Percentiles rank a stretch among this genome's conserved stretches.
Evolutionary conservation across 768 basidiomycete species (phyloP).

Genomic region (Russula compacta): DNA sequence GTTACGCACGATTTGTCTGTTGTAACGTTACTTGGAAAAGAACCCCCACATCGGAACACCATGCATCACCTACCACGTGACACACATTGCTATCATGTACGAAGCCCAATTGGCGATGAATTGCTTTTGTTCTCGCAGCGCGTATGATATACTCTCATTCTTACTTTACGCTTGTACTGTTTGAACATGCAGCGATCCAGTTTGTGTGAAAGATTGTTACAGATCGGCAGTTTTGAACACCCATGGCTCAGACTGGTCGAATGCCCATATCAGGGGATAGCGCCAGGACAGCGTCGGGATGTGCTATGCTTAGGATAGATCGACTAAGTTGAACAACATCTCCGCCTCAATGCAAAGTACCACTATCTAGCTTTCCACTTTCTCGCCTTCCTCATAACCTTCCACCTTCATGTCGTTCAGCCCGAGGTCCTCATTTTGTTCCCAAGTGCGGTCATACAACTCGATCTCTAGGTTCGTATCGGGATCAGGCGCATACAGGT

Average conservation of each 20-base stretch:
- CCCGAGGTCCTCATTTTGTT: conserved; percentile 93
- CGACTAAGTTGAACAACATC: neutral
- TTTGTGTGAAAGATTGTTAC: neutral
- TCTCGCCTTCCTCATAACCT: conserved; percentile 43
- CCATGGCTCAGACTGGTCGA: neutral
- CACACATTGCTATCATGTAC: neutral
- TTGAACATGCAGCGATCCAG: neutral
- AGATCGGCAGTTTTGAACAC: neutral
- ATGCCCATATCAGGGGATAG: neutral
- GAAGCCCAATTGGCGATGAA: neutral
- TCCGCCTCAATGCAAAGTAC: neutral
- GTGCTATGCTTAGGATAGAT: neutral
- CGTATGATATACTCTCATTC: conserved; percentile 3
- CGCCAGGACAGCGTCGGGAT: neutral
- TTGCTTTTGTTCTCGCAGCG: neutral
- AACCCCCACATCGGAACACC: neutral
- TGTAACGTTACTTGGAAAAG: neutral
- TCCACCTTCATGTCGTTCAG: conserved; percentile 86
- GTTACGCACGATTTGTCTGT: neutral
- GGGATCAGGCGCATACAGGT: conserved; percentile 92
- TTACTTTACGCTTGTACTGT: neutral
- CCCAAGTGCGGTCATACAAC: conserved; percentile 72
- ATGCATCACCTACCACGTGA: neutral
- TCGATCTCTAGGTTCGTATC: conserved; percentile 90
- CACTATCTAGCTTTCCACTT: neutral